A percentile compares a stretch with the other conserved stretches of the same genome.
Conservation (phyloP, 805 yeast genomes). For the Ogataea methanolica region DNA sequence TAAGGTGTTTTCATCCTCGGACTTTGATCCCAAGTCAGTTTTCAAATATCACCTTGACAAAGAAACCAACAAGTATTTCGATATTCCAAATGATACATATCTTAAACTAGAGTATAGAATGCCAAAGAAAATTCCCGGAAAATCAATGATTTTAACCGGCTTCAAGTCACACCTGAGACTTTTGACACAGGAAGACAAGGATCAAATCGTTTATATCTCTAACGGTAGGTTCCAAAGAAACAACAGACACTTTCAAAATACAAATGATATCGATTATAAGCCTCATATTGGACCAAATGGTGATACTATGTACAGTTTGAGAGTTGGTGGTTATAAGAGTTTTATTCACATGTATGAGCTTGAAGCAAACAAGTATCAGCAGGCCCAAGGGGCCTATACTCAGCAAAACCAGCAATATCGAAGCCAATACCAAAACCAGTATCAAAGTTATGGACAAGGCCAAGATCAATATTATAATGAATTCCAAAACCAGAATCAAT, state of each 20-base stretch:
- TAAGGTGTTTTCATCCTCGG: slow-evolving; percentile 32
- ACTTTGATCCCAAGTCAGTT: slow-evolving; percentile 33
- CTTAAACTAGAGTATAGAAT: slow-evolving; percentile 48
- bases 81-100: slow-evolving; percentile 35
- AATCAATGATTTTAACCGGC: slow-evolving; percentile 82
- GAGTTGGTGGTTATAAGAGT: slow-evolving; percentile 49
- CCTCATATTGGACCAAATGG: slow-evolving; percentile 49
- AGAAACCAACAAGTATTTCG: slow-evolving; percentile 32
- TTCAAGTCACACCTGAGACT: slow-evolving; percentile 58
- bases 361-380: slow-evolving; percentile 24
- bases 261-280: slow-evolving; percentile 29
- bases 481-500: slow-evolving; percentile 11
- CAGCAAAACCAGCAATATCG: slow-evolving; percentile 13
- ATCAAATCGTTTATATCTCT: slow-evolving; percentile 47
- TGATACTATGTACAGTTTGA: slow-evolving; percentile 37
- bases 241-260: slow-evolving; percentile 23
- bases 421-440: slow-evolving; percentile 8
- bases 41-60: slow-evolving; percentile 42
- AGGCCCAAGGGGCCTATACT: slow-evolving; percentile 8
- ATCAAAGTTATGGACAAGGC: slow-evolving; percentile 4
- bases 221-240: slow-evolving; percentile 32
- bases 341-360: slow-evolving; percentile 33
- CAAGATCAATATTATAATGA: slow-evolving; percentile 15
- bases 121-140: slow-evolving; percentile 59
- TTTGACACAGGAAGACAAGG: slow-evolving; percentile 65